Conservation (phyloP, 257 asterid genomes). For the Capsicum chinense region DNA sequence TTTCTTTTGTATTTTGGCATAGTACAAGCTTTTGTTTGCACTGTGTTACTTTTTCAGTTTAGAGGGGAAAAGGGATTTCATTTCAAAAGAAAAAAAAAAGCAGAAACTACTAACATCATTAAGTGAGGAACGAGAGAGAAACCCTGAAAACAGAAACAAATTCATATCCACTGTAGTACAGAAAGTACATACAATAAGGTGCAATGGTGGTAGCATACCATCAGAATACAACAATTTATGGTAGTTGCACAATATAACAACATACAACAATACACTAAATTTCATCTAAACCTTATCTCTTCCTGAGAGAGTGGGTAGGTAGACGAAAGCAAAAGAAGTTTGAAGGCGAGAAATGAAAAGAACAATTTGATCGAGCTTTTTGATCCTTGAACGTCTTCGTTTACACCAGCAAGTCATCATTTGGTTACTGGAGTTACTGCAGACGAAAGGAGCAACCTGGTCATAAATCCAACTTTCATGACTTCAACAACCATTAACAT, state of each 20-base stretch:
- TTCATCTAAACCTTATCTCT: neutral
- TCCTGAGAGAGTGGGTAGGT: neutral
- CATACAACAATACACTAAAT: constrained; percentile 13
- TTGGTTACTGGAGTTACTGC: constrained; percentile 12
- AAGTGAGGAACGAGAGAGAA: neutral
- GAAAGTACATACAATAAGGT: neutral
- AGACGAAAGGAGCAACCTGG: constrained; percentile 24
- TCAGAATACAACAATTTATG: constrained; percentile 16
- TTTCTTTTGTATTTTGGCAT: too few species aligned
- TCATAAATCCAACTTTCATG: constrained; percentile 26
- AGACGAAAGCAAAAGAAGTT: constrained; percentile 23
- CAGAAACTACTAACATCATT: neutral
- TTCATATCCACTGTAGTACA: constrained; percentile 19
- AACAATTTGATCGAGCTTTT: constrained; percentile 22
- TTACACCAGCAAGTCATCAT: constrained; percentile 15
- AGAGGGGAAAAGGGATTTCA: too few species aligned
- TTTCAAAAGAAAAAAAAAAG: too few species aligned
- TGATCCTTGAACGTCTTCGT: constrained; percentile 11
- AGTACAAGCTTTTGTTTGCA: too few species aligned
- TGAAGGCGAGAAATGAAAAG: constrained; percentile 3
- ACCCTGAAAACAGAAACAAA: constrained; percentile 4
- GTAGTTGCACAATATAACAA: neutral
- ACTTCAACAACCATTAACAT: constrained; percentile 19
- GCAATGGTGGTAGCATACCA: neutral
- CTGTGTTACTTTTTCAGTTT: too few species aligned